Base-by-base conservation (phyloP, 331 rosid genomes). In the Quercus tomentella region DNA sequence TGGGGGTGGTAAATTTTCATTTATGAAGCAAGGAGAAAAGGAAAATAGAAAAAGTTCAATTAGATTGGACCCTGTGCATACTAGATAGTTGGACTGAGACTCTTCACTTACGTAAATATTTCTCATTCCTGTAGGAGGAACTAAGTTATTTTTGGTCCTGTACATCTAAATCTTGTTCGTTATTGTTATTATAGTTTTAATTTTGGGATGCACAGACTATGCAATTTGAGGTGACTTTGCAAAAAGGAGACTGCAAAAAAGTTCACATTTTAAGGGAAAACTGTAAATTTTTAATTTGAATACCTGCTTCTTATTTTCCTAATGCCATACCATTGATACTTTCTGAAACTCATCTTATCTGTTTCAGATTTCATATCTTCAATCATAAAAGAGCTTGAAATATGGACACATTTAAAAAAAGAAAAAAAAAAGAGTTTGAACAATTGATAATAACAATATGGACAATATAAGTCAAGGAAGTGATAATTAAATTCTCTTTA, bases 231-330 rank as follows among this genome's bases (percentile, higher is more conserved):
- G 57, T 41, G 85, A 87, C 87, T 68, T 80, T 96, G 83, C 83
- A 86, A 72, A 62, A 70, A 41, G 91, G 85, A 52, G 87, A 51
- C 16, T 30, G 68, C 61, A 96, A 96, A 87, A 94, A 96, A 93
- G 83, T 96, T 70, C 92, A 89, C 66, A 82, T 31, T 93, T 86
- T 90, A 97, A 70, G 92, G 80, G 80, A 95, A 96, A 88, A 92
- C 92, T 45, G 96, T 91, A 84, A 90, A 93, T 88, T 61, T 63
- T 35, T 79, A 77, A 67, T 77, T 71, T 56, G 30, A 54, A 60
- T 56, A 41, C 76, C 18, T 23, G 62, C 56, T 31, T 56, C 79
- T 70, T 62, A 21, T 15, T 82, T 82, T 67, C 58, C 66, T 58
- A 26, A 8, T 8, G 52, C 82, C 68, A 54, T 61, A 49, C 69